These are phyloP conservation scores for Daedaleopsis sinensis DNA, from an alignment of 768 basidiomycete species.

Conservation along the genomic window DNA sequence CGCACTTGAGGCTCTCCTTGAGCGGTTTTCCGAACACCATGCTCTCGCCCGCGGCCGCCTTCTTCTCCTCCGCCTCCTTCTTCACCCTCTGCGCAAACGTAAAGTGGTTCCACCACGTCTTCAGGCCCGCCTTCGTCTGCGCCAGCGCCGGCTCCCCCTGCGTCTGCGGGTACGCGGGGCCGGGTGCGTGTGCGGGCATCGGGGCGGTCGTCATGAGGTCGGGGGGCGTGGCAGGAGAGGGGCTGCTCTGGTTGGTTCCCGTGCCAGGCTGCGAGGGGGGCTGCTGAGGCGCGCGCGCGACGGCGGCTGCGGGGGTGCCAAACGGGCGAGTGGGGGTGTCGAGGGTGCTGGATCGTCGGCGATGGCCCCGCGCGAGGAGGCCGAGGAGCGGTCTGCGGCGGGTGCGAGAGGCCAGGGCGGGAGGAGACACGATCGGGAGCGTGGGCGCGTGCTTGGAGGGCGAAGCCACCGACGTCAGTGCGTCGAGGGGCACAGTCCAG, in stretches of 20 bases:
- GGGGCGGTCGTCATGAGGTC: conserved; percentile 13
- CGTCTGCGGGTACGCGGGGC: conserved; percentile 2
- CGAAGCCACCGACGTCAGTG: conserved; percentile 1
- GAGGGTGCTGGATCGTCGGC: conserved; percentile 24
- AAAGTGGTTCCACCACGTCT: conserved; percentile 85
- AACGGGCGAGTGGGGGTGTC: conserved; percentile 9
- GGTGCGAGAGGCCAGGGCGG: conserved; percentile 21
- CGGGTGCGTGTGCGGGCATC: not conserved
- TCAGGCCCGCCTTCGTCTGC: conserved; percentile 43
- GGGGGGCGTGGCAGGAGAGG: not conserved
- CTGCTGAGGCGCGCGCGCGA: conserved; percentile 4
- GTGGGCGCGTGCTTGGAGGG: not conserved
- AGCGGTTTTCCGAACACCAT: conserved; percentile 87
- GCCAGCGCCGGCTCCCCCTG: no score
- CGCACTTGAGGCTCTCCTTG: conserved; percentile 80
- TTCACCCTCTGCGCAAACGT: conserved; percentile 64
- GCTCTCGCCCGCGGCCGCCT: conserved; percentile 35
- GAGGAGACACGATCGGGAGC: not conserved
- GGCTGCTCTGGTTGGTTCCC: conserved; percentile 1
- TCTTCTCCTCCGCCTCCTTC: conserved; percentile 50
- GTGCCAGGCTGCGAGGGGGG: not conserved
- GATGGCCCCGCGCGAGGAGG: conserved; percentile 20
- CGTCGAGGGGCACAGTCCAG: not conserved
- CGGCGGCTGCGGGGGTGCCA: not conserved
- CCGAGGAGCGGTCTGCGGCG: conserved; percentile 23